phyloP scores from a whole-genome alignment of 805 yeast genomes.

The Teunomyces lycoperdinae region DNA sequence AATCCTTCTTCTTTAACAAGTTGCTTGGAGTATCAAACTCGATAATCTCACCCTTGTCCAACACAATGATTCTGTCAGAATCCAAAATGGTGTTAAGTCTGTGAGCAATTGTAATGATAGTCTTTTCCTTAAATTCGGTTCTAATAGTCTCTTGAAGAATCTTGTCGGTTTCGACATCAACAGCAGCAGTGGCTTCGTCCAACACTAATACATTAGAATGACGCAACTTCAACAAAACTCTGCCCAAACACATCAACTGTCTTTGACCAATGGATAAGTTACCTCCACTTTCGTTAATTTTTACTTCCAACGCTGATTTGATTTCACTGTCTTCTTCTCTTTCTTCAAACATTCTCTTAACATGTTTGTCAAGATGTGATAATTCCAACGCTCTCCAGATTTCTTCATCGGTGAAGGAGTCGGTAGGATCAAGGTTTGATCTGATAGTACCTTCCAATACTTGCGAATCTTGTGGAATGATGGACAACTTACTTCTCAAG shows the following conservation, averaged over 20 bases:
- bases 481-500: conserved; percentile 40
- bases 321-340: conserved; percentile 23
- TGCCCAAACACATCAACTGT: conserved; percentile 69
- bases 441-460: conserved; percentile 43
- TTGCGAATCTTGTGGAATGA: conserved; percentile 47
- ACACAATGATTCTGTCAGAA: conserved; percentile 71
- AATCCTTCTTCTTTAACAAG: conserved; percentile 60
- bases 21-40: conserved; percentile 74
- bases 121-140: conserved; percentile 68
- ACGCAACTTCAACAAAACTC: conserved; percentile 62
- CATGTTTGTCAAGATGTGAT: conserved; percentile 42
- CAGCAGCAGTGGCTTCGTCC: conserved; percentile 90
- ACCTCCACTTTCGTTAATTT: conserved; percentile 43
- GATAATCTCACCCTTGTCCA: conserved; percentile 71
- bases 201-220: conserved; percentile 58
- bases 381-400: conserved; percentile 43
- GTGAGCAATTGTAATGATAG: conserved; percentile 83
- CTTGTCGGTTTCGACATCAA: conserved; percentile 80
- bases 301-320: conserved; percentile 30
- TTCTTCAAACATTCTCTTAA: conserved; percentile 33
- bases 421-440: conserved; percentile 42
- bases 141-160: conserved; percentile 77
- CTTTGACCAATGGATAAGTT: conserved; percentile 53
- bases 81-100: conserved; percentile 80
- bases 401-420: conserved; percentile 31